Evolutionary conservation across 192 early-diverging fungal species (phyloP).

Genomic region (Diversispora epigaea): DNA sequence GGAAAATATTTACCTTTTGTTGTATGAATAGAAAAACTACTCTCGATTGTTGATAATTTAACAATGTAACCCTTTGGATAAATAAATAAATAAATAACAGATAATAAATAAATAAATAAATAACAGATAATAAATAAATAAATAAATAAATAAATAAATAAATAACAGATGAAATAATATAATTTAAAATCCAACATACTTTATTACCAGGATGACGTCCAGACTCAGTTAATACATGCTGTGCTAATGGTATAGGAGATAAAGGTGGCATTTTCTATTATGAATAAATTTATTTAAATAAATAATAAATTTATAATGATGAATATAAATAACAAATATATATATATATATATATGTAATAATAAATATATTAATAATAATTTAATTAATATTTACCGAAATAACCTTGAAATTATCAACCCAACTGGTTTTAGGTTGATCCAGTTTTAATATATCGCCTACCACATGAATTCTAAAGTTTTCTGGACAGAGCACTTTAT

Average conservation of each 20-base stretch:
- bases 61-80: slow-evolving; percentile 47
- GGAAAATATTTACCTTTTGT: slow-evolving; percentile 38
- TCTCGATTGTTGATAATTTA: slow-evolving; percentile 58
- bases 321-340: background rate
- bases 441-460: slow-evolving; percentile 53
- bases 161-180: background rate
- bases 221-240: slow-evolving; percentile 43
- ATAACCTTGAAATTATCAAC: slow-evolving; percentile 36
- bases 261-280: slow-evolving; percentile 9
- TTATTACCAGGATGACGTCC: slow-evolving; percentile 43
- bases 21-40: slow-evolving; percentile 50
- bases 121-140: background rate
- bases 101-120: background rate
- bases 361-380: background rate
- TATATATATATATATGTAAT: slow-evolving; percentile 28
- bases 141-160: background rate
- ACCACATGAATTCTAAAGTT: slow-evolving; percentile 56
- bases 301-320: too few species aligned
- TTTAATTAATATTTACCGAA: slow-evolving; percentile 9
- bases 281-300: too few species aligned
- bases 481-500: slow-evolving; percentile 46
- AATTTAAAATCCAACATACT: background rate
- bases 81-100: background rate
- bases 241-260: slow-evolving; percentile 42
- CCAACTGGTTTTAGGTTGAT: slow-evolving; percentile 46